A percentile compares a stretch with the other conserved stretches of the same genome.
phyloP scores from a whole-genome alignment of 2,329 filamentous ascomycete species.

The Apiospora aurea region DNA sequence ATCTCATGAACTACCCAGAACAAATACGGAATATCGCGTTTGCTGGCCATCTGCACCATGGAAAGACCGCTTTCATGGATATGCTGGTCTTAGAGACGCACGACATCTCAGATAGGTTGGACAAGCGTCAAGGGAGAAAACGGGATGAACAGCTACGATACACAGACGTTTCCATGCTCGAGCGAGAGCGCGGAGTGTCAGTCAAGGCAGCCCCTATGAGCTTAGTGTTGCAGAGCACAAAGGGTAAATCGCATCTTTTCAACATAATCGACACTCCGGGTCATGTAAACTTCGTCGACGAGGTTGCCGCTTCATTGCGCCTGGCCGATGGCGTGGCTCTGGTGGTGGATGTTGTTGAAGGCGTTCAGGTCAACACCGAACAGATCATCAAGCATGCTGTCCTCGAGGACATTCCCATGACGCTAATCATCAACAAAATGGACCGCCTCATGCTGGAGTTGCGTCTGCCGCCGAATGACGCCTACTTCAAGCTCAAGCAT shows the following conservation, averaged over 20 bases:
- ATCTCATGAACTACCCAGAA: slow-evolving; percentile 94
- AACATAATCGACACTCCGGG: slow-evolving; percentile 97
- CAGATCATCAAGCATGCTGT: slow-evolving; percentile 97
- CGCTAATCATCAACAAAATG: slow-evolving; percentile 95
- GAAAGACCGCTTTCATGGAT: slow-evolving; percentile 98
- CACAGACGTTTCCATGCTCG: slow-evolving; percentile 89
- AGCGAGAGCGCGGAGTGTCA: slow-evolving; percentile 88
- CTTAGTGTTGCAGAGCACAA: slow-evolving; percentile 84
- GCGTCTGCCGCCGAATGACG: slow-evolving; percentile 91
- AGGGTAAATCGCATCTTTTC: slow-evolving; percentile 92
- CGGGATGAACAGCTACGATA: slow-evolving; percentile 92
- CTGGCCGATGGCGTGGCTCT: slow-evolving; percentile 91
- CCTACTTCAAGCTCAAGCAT: slow-evolving; percentile 98
- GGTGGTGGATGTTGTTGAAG: slow-evolving; percentile 95
- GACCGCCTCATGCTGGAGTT: slow-evolving; percentile 93
- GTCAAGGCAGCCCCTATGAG: slow-evolving; percentile 96
- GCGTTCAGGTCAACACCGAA: slow-evolving; percentile 98
- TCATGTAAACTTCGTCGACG: slow-evolving; percentile 98
- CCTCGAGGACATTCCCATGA: slow-evolving; percentile 86
- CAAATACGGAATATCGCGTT: slow-evolving; percentile 93
- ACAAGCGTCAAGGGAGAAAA: slow-evolving; percentile 81
- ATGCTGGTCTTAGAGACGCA: slow-evolving; percentile 98
- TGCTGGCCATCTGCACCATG: slow-evolving; percentile 93
- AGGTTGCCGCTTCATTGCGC: slow-evolving; percentile 87
- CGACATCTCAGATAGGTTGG: slow-evolving; percentile 78